These are phyloP conservation scores for Vitis hybrid DNA, from an alignment of 177 flowering plant species.

Conservation along the genomic window DNA sequence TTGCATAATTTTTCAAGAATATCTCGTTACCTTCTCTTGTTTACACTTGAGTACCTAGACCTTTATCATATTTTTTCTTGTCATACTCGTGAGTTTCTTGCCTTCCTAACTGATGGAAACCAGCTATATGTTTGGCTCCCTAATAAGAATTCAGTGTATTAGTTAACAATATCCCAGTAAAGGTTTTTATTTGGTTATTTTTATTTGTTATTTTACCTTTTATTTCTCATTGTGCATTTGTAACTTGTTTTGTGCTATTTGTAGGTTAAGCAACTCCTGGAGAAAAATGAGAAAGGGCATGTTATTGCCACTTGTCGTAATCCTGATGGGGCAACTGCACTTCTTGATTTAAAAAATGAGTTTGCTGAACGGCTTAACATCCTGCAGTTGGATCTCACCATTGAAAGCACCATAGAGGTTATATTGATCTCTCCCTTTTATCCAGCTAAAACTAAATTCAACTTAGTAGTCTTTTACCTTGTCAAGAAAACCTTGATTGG, in stretches of 20 bases:
- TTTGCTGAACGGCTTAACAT: conserved; percentile 68
- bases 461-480: no score
- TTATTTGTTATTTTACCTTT: neutral
- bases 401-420: conserved; percentile 84
- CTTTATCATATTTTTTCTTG: no score
- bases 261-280: conserved; percentile 78
- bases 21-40: neutral
- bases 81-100: no score
- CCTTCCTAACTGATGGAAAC: no score
- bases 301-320: conserved; percentile 93
- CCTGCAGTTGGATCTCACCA: conserved; percentile 65
- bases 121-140: neutral
- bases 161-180: neutral
- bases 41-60: neutral
- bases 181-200: neutral
- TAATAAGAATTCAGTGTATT: neutral
- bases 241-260: conserved; percentile 7
- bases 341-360: conserved; percentile 61
- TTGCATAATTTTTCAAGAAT: neutral
- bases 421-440: neutral
- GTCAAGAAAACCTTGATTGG: no score
- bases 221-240: neutral
- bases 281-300: conserved; percentile 62
- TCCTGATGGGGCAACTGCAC: conserved; percentile 60
- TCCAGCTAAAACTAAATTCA: no score